phyloP scores from a whole-genome alignment of 2,329 filamentous ascomycete species.

The Fusarium transvaalense region DNA sequence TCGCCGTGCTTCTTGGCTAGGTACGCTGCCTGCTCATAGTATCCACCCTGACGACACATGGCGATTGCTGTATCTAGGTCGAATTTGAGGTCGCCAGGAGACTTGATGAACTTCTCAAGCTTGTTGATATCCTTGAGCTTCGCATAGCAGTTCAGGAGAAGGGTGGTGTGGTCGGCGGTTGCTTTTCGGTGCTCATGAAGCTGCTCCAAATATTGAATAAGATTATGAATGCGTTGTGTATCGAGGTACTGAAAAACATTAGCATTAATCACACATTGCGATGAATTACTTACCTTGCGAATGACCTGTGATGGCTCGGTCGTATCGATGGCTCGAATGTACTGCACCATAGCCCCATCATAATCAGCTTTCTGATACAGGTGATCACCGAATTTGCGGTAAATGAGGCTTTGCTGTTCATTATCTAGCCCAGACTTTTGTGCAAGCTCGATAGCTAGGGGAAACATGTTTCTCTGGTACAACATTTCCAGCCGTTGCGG shows the following conservation, averaged over 20 bases:
- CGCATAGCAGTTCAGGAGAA: conserved; percentile 96
- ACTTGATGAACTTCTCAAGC: conserved; percentile 95
- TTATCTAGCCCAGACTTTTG: conserved; percentile 86
- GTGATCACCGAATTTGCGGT: conserved; percentile 92
- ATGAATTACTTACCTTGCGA: conserved; percentile 72
- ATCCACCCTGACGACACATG: conserved; percentile 97
- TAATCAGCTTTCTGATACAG: conserved; percentile 96
- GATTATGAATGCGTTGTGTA: conserved; percentile 95
- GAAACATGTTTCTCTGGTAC: conserved; percentile 93
- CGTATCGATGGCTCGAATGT: conserved; percentile 93
- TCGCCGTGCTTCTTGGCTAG: conserved; percentile 94
- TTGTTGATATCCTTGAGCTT: conserved; percentile 98
- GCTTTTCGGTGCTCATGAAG: conserved; percentile 94
- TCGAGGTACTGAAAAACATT: conserved; percentile 78
- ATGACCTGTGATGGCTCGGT: conserved; percentile 98
- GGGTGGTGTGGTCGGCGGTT: conserved; percentile 93
- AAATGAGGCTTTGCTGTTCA: conserved; percentile 89
- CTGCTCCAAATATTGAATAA: conserved; percentile 97
- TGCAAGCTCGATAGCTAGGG: conserved; percentile 90
- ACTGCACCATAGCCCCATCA: conserved; percentile 99
- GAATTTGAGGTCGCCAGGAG: conserved; percentile 93
- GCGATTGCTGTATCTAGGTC: conserved; percentile 96
- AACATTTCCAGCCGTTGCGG: conserved; percentile 93
- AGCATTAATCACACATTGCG: conserved; percentile 32
- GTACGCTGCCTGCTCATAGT: conserved; percentile 96